phyloP scores from a whole-genome alignment of 2,329 filamentous ascomycete genomes.

The Penicillium aurantiogriseum region DNA sequence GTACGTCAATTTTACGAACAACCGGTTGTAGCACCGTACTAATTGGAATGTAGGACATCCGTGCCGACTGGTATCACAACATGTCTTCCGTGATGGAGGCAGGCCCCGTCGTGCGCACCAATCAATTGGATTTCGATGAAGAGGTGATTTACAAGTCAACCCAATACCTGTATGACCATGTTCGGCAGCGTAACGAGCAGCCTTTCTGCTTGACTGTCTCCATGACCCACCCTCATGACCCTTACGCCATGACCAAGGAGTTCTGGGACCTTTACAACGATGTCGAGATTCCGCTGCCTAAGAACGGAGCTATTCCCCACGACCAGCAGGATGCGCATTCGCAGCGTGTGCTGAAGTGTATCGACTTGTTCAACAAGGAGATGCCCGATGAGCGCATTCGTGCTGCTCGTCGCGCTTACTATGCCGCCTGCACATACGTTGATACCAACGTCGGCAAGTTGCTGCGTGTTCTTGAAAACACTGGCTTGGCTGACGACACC shows the following conservation, averaged over 20 bases:
- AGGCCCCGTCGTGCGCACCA: slow-evolving; percentile 82
- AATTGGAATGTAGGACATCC: slow-evolving; percentile 39
- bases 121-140: slow-evolving; percentile 94
- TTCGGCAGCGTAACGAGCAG: slow-evolving; percentile 71
- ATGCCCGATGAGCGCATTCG: slow-evolving; percentile 85
- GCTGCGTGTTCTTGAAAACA: slow-evolving; percentile 72
- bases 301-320: slow-evolving; percentile 68
- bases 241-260: slow-evolving; percentile 89
- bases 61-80: slow-evolving; percentile 95
- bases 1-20: slow-evolving; percentile 35
- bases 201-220: slow-evolving; percentile 91
- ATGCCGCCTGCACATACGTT: slow-evolving; percentile 88
- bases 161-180: slow-evolving; percentile 87
- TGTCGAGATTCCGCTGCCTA: slow-evolving; percentile 81
- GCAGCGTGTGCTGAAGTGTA: slow-evolving; percentile 79
- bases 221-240: slow-evolving; percentile 90
- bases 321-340: slow-evolving; percentile 85
- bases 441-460: slow-evolving; percentile 88
- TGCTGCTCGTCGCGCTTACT: slow-evolving; percentile 82
- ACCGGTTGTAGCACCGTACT: neutral
- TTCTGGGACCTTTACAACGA: slow-evolving; percentile 91
- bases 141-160: slow-evolving; percentile 91
- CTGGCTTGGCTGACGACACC: slow-evolving; percentile 77
- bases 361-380: slow-evolving; percentile 79
- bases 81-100: slow-evolving; percentile 90